phyloP scores from a whole-genome alignment of 257 asterid species.

The Prunella vulgaris region DNA sequence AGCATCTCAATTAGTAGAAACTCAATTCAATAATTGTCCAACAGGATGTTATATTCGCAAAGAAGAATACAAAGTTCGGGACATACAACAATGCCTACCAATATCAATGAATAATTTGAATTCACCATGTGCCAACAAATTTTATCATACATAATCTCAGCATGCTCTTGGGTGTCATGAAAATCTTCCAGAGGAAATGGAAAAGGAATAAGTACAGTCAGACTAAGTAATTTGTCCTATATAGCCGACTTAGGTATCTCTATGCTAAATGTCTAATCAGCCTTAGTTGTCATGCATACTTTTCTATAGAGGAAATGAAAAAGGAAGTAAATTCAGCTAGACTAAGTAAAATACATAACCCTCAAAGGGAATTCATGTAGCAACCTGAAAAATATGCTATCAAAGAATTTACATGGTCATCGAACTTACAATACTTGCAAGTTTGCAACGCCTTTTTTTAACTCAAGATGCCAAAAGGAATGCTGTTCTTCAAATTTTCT shows the following conservation, averaged over 20 bases:
- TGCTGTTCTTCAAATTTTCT: constrained; percentile 1
- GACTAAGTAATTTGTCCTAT: not conserved
- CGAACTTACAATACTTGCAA: constrained; percentile 20
- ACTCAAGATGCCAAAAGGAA: not conserved
- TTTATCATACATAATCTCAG: not conserved
- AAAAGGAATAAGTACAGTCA: not conserved
- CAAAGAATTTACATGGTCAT: constrained; percentile 4
- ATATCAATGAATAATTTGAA: constrained; percentile 1
- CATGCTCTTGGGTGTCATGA: not conserved
- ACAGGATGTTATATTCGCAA: constrained; percentile 19
- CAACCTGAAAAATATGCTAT: not conserved
- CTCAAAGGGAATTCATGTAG: not conserved
- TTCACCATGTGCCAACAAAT: not conserved
- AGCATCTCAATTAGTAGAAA: constrained; percentile 12
- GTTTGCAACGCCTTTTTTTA: constrained; percentile 11
- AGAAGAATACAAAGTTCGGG: constrained; percentile 5
- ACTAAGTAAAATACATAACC: not conserved
- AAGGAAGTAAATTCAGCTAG: not conserved
- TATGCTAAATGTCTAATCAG: not conserved
- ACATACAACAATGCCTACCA: constrained; percentile 2
- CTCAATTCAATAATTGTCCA: constrained; percentile 17
- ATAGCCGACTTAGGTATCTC: not conserved
- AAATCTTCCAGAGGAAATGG: not conserved
- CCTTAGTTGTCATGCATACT: not conserved
- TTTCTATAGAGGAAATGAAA: not conserved